Base-by-base conservation (phyloP, 306 rosid genomes). In the Abrus pulchellus region DNA sequence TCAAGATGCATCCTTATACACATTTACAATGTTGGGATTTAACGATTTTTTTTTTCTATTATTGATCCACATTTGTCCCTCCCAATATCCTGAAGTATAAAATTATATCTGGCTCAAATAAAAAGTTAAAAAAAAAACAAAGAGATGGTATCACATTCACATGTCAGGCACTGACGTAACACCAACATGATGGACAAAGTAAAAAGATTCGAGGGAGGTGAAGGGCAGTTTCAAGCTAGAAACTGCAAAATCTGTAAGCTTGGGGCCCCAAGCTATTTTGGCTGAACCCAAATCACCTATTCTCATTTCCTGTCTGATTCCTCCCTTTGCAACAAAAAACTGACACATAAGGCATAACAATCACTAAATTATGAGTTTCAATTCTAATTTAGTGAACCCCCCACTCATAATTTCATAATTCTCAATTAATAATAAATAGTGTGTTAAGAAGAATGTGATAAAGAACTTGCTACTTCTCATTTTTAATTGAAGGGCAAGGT, bases 191-290 rank as follows among this genome's bases (percentile, higher is more conserved):
- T 8, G 40, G 40, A 36, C 3, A 20, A 20, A 7, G 10, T 54
- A 7, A 20, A 6, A 27, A 20, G 60, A 20, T 20, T 20, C 20
- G 20, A 0, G 47, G 47, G 47, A 43, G 1, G 47, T 43, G 7
- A 43, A 1, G 29, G 9, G 32, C 2, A 7, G 3, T 43, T 3
- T 43, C 5, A 43, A 4, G 8, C 3, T 7, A 3, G 47, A 43
- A 43, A 7, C 74, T 68, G 38, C 38, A 75, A 74, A 68, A 74
- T 34, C 75, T 41, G 71, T 1, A 29, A 53, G 1, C 61, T 9
- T 75, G 45, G 40, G 7, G 7, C 43, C 5, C 20, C 28, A 13
- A 9, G 40, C 66, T 38, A 70, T 53, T 56, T 12, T 8, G 28
- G 36, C 28, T 56, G 36, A 12, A 54, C 32, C 0, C 12, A 28